Evolutionary conservation across 164 flowering plant genomes (phyloP).

Genomic region (Chimonanthus salicifolius): DNA sequence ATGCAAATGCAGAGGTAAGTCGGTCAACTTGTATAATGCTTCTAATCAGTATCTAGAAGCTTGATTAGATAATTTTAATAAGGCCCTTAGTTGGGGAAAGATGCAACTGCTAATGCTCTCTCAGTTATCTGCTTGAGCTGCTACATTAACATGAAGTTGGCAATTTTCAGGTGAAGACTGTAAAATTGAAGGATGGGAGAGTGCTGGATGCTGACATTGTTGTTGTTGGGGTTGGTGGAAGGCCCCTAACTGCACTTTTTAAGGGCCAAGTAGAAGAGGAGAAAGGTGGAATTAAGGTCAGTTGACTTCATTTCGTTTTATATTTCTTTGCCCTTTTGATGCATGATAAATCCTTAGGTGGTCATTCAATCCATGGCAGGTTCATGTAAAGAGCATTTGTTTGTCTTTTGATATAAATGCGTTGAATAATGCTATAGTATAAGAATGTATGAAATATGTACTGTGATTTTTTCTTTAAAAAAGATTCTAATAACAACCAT

Average conservation of each 20-base stretch:
- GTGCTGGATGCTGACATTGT: slow-evolving; percentile 93
- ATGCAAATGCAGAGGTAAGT: slow-evolving; percentile 73
- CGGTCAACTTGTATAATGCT: background rate
- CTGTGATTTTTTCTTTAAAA: no score
- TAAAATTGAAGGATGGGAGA: slow-evolving; percentile 84
- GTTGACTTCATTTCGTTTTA: background rate
- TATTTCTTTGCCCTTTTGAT: no score
- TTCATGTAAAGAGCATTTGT: no score
- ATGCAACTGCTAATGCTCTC: background rate
- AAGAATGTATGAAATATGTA: no score
- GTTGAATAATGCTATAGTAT: no score
- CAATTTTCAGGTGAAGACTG: slow-evolving; percentile 70
- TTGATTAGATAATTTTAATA: background rate
- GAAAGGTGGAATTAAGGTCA: slow-evolving; percentile 95
- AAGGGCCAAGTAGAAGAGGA: slow-evolving; percentile 95
- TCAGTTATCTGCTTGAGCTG: background rate
- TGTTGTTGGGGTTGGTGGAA: slow-evolving; percentile 93
- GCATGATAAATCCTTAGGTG: no score
- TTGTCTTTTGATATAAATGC: no score
- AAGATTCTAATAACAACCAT: no score
- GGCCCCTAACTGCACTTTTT: slow-evolving; percentile 70
- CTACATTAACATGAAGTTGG: background rate
- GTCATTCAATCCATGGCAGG: no score
- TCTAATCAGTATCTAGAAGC: background rate
- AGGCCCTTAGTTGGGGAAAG: background rate